A percentile compares a stretch with the other conserved stretches of the same genome.
phyloP scores from a whole-genome alignment of 495 filamentous ascomycete species.

The Rhizodiscina lignyota region DNA sequence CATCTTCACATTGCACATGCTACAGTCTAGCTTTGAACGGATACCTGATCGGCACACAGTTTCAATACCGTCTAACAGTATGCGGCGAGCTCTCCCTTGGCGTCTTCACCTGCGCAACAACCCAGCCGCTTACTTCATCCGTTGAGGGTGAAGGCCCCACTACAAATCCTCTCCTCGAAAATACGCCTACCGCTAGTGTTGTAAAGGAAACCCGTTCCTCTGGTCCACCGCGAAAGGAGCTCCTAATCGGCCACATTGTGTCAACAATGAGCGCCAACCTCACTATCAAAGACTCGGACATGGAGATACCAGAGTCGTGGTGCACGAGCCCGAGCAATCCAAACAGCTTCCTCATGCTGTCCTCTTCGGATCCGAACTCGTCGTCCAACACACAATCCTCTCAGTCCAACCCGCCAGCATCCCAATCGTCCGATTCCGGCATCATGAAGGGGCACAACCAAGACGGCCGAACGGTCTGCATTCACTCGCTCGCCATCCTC shows the following conservation, averaged over 20 bases:
- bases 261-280: conserved; percentile 46
- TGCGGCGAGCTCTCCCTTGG: conserved; percentile 72
- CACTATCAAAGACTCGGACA: conserved; percentile 56
- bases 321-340: conserved; percentile 1
- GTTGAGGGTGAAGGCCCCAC: too few relatives aligned
- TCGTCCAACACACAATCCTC: too few relatives aligned
- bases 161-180: too few relatives aligned
- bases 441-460: conserved; percentile 69
- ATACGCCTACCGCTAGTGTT: too few relatives aligned
- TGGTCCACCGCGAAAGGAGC: conserved; percentile 31
- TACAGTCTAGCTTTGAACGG: conserved; percentile 1
- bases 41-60: conserved; percentile 38
- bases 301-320: conserved; percentile 58
- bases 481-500: conserved; percentile 70
- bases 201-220: conserved; percentile 33
- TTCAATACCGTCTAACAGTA: conserved; percentile 60
- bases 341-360: too few relatives aligned
- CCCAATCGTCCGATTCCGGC: too few relatives aligned
- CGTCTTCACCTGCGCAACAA: conserved; percentile 46
- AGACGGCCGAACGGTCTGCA: conserved; percentile 50
- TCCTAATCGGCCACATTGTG: conserved; percentile 71
- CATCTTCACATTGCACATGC: too few relatives aligned
- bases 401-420: too few relatives aligned
- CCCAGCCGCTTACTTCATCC: too few relatives aligned
- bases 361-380: too few relatives aligned